These are phyloP conservation scores for Pezicula carpinea DNA, from an alignment of 2,329 filamentous ascomycete genomes.

Conservation along the genomic window DNA sequence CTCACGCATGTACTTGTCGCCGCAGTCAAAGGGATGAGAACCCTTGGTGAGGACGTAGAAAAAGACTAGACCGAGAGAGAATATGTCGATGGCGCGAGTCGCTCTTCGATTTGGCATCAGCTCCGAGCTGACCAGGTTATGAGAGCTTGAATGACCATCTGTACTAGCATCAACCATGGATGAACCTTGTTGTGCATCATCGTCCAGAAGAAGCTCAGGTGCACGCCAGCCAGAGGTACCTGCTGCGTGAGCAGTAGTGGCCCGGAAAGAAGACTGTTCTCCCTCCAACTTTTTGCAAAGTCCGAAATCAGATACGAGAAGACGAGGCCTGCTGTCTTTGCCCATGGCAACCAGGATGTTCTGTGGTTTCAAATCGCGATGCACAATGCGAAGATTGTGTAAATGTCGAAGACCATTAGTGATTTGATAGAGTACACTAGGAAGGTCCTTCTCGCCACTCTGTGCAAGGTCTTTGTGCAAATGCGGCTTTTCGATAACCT, in stretches of 20 bases:
- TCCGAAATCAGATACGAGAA: constrained; percentile 96
- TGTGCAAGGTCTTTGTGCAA: constrained; percentile 64
- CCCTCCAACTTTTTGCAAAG: constrained; percentile 96
- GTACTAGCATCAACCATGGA: constrained; percentile 45
- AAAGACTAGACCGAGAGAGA: constrained; percentile 95
- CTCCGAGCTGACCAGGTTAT: constrained; percentile 49
- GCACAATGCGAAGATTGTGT: constrained; percentile 88
- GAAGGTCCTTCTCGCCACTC: constrained; percentile 70
- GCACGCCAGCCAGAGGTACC: constrained; percentile 96
- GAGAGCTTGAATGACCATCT: constrained; percentile 56
- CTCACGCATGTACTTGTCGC: constrained; percentile 91
- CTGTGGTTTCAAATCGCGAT: constrained; percentile 94
- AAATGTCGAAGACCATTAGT: constrained; percentile 84
- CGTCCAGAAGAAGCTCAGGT: constrained; percentile 82
- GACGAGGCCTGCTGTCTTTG: constrained; percentile 66
- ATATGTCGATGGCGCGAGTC: constrained; percentile 94
- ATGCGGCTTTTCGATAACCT: constrained; percentile 75
- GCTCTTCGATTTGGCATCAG: constrained; percentile 68
- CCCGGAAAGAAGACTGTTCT: constrained; percentile 89
- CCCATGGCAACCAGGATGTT: constrained; percentile 85
- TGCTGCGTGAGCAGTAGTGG: constrained; percentile 87
- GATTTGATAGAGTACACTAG: constrained; percentile 80
- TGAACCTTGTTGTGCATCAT: constrained; percentile 54
- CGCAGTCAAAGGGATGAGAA: constrained; percentile 88
- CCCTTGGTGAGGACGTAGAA: constrained; percentile 97